Evolutionary conservation across 306 rosid species (phyloP).

Genomic region (Chamaecrista fasciculata): DNA sequence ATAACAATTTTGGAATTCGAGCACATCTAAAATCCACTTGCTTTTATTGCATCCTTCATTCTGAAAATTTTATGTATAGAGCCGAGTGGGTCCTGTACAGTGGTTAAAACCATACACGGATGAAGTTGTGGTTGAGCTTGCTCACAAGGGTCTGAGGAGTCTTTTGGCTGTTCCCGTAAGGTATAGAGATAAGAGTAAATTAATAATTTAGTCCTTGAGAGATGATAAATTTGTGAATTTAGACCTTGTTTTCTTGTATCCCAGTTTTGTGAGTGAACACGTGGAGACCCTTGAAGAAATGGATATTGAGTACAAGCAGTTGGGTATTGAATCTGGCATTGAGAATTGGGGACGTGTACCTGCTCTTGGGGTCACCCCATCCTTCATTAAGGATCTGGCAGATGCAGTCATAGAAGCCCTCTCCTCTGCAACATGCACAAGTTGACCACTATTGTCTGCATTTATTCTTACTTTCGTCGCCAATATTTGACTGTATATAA

Average conservation of each 20-base stretch:
- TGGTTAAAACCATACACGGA: conserved; percentile 99
- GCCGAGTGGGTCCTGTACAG: conserved; percentile 99
- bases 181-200: no score
- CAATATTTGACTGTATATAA: no score
- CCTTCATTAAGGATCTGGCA: conserved; percentile 85
- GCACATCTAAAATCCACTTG: neutral
- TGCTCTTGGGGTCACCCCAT: conserved; percentile 78
- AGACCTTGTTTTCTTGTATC: conserved; percentile 5
- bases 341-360: conserved; percentile 98
- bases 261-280: conserved; percentile 98
- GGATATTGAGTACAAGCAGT: conserved; percentile 88
- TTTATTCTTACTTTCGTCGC: no score
- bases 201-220: no score
- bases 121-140: conserved; percentile 94
- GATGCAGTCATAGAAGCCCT: conserved; percentile 94
- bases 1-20: conserved; percentile 19
- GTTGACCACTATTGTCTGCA: no score
- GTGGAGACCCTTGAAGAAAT: conserved; percentile 98
- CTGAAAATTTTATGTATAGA: conserved; percentile 57
- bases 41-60: neutral
- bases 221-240: neutral
- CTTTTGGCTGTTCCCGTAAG: conserved; percentile 99
- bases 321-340: conserved; percentile 93
- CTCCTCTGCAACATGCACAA: conserved; percentile 75
- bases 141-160: conserved; percentile 83